These are phyloP conservation scores for Glycine soja DNA, from an alignment of 306 rosid genomes.

Conservation along the genomic window DNA sequence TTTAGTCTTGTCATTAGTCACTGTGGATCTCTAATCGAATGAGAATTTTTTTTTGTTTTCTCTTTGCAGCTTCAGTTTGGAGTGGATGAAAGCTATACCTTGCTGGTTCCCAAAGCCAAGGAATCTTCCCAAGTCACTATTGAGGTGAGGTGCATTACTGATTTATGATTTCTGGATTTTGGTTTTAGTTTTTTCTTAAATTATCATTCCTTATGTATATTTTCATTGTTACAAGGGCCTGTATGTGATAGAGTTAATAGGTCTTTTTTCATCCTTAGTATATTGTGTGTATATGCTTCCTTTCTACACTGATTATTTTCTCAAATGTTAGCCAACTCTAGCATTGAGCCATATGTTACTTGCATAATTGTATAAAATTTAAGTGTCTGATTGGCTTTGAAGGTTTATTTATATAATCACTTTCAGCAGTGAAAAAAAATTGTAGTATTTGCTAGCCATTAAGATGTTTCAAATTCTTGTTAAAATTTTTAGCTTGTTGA, in stretches of 20 bases:
- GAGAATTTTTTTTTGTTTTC: neutral
- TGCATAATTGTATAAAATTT: neutral
- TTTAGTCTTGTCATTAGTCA: neutral
- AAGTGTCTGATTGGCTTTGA: neutral
- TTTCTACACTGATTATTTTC: neutral
- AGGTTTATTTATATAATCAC: slow-evolving; percentile 5
- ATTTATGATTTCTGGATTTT: slow-evolving; percentile 17
- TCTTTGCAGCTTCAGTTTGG: slow-evolving; percentile 86
- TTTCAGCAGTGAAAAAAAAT: slow-evolving; percentile 6
- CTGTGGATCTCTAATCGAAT: neutral
- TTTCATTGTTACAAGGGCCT: slow-evolving; percentile 14
- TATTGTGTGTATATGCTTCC: neutral
- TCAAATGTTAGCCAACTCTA: slow-evolving; percentile 1
- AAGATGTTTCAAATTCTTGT: slow-evolving; percentile 8
- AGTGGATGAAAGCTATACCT: slow-evolving; percentile 87
- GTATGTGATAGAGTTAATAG: neutral
- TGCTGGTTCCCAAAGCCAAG: slow-evolving; percentile 62
- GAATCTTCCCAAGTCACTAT: slow-evolving; percentile 66
- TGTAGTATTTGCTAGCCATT: neutral
- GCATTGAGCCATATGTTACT: neutral
- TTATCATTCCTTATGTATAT: no score
- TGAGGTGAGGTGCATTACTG: slow-evolving; percentile 77
- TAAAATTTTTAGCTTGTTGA: neutral
- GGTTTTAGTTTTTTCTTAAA: neutral
- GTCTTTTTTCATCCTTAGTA: slow-evolving; percentile 13